Evolutionary conservation across 441 rosid species (phyloP).

Genomic region (Populus tomentosa): DNA sequence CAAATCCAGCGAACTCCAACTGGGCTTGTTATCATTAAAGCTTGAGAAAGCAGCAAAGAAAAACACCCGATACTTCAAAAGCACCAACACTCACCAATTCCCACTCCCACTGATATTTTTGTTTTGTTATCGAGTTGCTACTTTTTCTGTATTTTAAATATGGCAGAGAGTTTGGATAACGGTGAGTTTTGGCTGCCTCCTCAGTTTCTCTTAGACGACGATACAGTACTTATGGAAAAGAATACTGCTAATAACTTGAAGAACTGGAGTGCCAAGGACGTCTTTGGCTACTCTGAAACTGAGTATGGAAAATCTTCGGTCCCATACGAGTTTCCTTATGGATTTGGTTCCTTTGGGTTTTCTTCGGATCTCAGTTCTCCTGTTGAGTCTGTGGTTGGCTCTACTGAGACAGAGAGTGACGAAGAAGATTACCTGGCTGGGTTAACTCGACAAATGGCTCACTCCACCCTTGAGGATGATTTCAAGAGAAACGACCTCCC

Average conservation of each 20-base stretch:
- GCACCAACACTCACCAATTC: background rate
- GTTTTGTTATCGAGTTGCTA: background rate
- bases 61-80: background rate
- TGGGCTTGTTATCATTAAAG: constrained; percentile 28
- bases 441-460: too few relatives aligned
- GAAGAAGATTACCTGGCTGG: too few relatives aligned
- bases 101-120: background rate
- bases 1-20: constrained; percentile 21
- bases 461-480: too few relatives aligned
- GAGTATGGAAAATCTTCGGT: constrained; percentile 19
- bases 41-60: constrained; percentile 33
- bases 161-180: constrained; percentile 62
- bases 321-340: constrained; percentile 28
- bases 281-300: constrained; percentile 12
- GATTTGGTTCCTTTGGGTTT: constrained; percentile 10
- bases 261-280: background rate
- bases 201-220: constrained; percentile 66
- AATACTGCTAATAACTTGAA: background rate
- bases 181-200: constrained; percentile 77
- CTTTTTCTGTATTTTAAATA: constrained; percentile 5
- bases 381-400: too few relatives aligned
- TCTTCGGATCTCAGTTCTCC: too few relatives aligned
- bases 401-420: too few relatives aligned
- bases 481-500: too few relatives aligned
- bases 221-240: constrained; percentile 36